Evolutionary conservation across 805 yeast genomes (phyloP), one percentile per base, ranked within the genome.

Genomic region (Candida schatavii): DNA sequence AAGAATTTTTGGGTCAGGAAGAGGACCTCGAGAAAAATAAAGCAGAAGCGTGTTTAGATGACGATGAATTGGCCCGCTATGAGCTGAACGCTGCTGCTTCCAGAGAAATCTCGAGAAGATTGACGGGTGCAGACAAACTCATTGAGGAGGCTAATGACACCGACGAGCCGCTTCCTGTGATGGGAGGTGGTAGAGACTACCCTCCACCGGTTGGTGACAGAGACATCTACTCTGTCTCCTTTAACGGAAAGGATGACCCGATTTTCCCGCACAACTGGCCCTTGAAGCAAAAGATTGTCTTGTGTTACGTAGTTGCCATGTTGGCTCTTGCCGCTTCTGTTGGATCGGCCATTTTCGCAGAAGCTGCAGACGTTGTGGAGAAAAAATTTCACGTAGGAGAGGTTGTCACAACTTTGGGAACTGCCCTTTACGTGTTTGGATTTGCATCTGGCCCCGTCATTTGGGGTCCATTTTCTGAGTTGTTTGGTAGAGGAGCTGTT

Each of bases 361-460:
- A 81, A 18, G 88, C 81, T 3, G 69, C 77, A 4, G 50, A 57
- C 0, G 72, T 58, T 15, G 50, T 87, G 27, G 55, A 74, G 45
- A 64, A 47, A 35, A 62, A 71, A 34, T 89, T 61, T 55, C 77
- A 75, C 43, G 78, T 88, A 33, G 80, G 83, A 28, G 46, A 54
- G 3, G 84, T 78, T 13, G 88, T 81, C n/a, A 83, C 85, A 11
- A 75, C 86, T 18, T 71, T 91, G 36, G 85, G 88, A 43, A 75
- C 88, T 7, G 81, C 97, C 89, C 20, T 90, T 79, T 81, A 14
- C 54, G 97, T 90, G n/a, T 62, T 88, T 32, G 98, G 97, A 9
- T 91, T 89, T 64, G 97, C 97, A 1, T 75, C 88, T 0, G 97
- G 97, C 15, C 98, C 98, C 3, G 70, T 90, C 39, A 55, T 88